phyloP scores from a whole-genome alignment of 2,329 filamentous ascomycete genomes.

The Trematosphaeria pertusa region DNA sequence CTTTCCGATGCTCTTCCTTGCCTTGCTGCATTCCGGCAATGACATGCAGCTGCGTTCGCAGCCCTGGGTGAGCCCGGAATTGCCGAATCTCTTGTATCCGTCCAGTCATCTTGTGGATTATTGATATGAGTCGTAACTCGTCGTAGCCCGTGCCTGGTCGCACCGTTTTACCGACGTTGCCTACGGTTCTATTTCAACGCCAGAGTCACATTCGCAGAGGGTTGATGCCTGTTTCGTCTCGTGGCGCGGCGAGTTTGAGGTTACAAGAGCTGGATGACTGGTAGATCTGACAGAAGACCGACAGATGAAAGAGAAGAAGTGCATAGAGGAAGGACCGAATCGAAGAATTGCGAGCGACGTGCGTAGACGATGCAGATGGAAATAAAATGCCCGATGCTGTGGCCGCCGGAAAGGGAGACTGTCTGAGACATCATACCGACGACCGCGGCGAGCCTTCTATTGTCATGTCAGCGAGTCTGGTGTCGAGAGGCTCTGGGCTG shows the following conservation, averaged over 20 bases:
- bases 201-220: slow-evolving; percentile 13
- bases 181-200: slow-evolving; percentile 21
- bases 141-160: slow-evolving; percentile 12
- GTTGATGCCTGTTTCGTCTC: slow-evolving; percentile 12
- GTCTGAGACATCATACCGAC: slow-evolving; percentile 10
- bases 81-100: slow-evolving; percentile 8
- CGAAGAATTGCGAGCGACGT: background rate
- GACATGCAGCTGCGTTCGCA: slow-evolving; percentile 20
- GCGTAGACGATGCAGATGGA: background rate
- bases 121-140: slow-evolving; percentile 16
- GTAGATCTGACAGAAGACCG: slow-evolving; percentile 6
- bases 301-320: background rate
- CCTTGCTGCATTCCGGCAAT: slow-evolving; percentile 20
- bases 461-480: background rate
- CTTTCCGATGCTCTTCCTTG: slow-evolving; percentile 17
- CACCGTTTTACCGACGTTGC: slow-evolving; percentile 22
- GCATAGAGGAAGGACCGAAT: background rate
- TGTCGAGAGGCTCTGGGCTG: too few relatives aligned
- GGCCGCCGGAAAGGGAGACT: slow-evolving; percentile 5
- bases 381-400: slow-evolving; percentile 6
- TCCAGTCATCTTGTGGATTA: slow-evolving; percentile 19
- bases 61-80: slow-evolving; percentile 18
- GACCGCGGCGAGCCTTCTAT: background rate
- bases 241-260: slow-evolving; percentile 7
- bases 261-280: slow-evolving; percentile 6